These are phyloP conservation scores for sweet orange (Citrus sinensis) DNA, from an alignment of 345 rosid species.

Conservation along the genomic window DNA sequence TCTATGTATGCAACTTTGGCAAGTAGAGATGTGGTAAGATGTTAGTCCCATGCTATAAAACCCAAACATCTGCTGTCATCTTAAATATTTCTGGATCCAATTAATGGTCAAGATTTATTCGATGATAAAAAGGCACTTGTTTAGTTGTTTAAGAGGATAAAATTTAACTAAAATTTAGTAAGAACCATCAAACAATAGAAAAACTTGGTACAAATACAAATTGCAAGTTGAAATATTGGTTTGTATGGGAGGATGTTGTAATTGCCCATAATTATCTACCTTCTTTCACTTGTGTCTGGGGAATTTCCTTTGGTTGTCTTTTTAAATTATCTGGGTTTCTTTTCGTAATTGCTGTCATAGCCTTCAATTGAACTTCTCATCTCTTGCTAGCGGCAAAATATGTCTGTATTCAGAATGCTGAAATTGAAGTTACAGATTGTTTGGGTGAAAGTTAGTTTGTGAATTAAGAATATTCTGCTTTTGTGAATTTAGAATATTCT, in stretches of 20 bases:
- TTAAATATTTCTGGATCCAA: not conserved
- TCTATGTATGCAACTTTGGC: slow-evolving; percentile 93
- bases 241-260: not conserved
- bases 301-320: not conserved
- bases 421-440: not conserved
- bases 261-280: not conserved
- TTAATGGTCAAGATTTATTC: slow-evolving; percentile 1
- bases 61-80: not conserved
- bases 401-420: not conserved
- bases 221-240: not conserved
- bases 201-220: not conserved
- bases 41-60: not conserved
- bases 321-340: not conserved
- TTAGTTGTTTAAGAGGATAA: not conserved
- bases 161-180: not conserved
- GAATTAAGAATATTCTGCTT: not conserved
- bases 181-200: not conserved
- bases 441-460: not conserved
- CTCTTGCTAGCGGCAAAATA: not conserved
- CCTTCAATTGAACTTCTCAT: not conserved
- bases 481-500: not conserved
- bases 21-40: slow-evolving; percentile 90
- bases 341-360: not conserved
- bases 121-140: not conserved
- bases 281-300: not conserved